Base-by-base conservation (phyloP, 176 grass and related monocot species). In the Puya raimondii region DNA sequence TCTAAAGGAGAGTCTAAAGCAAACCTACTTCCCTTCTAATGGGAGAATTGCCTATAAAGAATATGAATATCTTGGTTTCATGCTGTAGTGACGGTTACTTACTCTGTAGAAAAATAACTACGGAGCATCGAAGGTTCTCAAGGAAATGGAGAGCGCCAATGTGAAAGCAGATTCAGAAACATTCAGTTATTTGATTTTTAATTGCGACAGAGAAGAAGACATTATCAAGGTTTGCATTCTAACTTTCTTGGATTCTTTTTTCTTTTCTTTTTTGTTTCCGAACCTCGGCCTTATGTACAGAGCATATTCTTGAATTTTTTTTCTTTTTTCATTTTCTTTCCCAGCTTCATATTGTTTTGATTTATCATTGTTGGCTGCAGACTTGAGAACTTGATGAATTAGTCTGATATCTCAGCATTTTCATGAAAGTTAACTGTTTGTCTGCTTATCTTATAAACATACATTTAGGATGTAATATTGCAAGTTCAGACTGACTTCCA, bases 91-190 rank as follows among this genome's bases (percentile, higher is more conserved):
- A 1, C 29, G 48, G 63, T 74, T 80, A 49, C n/a, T 74, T 80
- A 8, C 17, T 76, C 14, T 87, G 77, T 73, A 96, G 93, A 92
- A 92, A 86, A 92, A 92, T 23, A 76, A 86, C 70, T 69, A 23
- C 50, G 80, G 76, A 74, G 88, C 80, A 78, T 73, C 83, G 72
- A 85, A 70, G 79, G 84, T 89, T 68, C 72, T 87, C 53, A 82
- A 83, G 20, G 70, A 83, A 79, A 96, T 96, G 88, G 64, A 85
- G 81, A 80, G 79, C 83, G 78, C 77, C 65, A 79, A 82, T 87
- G 70, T 96, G 68, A 87, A 96, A 83, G 88, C 88, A 67, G 84
- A 96, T 87, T 79, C 83, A 53, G 89, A 87, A 69, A 96, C 93
- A 78, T 92, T 79, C 71, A 87, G 86, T 76, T 96, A 96, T 78